Evolutionary conservation across 2,329 filamentous ascomycete genomes (phyloP).

Genomic region (Aspergillus tanneri): DNA sequence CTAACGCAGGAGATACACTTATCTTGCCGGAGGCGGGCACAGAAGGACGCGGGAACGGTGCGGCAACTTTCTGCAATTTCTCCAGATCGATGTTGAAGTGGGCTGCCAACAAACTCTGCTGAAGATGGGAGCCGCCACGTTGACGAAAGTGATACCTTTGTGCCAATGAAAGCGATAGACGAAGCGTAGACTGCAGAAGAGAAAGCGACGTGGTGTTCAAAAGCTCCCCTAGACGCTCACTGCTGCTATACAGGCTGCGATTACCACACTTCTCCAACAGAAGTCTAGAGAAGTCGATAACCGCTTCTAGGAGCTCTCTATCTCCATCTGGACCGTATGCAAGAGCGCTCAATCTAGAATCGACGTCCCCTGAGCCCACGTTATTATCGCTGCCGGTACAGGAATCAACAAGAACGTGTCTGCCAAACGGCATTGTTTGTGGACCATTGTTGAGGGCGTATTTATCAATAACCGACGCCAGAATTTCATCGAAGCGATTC

Average conservation of each 20-base stretch:
- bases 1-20: conserved; percentile 52
- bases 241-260: conserved; percentile 92
- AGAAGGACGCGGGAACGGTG: conserved; percentile 73
- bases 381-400: conserved; percentile 62
- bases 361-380: conserved; percentile 54
- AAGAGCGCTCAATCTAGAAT: conserved; percentile 56
- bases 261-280: conserved; percentile 95
- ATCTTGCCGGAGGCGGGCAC: conserved; percentile 50
- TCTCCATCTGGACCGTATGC: conserved; percentile 76
- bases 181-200: conserved; percentile 74
- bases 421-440: conserved; percentile 72
- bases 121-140: conserved; percentile 67
- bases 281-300: conserved; percentile 82
- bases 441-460: conserved; percentile 80
- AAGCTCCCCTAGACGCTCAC: conserved; percentile 80
- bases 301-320: conserved; percentile 70
- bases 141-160: conserved; percentile 90
- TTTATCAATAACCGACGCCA: conserved; percentile 75
- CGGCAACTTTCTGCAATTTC: conserved; percentile 77
- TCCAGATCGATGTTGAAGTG: conserved; percentile 77
- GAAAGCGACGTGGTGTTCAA: conserved; percentile 82
- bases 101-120: conserved; percentile 71
- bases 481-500: conserved; percentile 86
- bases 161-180: conserved; percentile 79
- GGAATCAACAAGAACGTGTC: conserved; percentile 34